Evolutionary conservation across 2,329 filamentous ascomycete species (phyloP).

Genomic region (Acrodontium crateriforme): DNA sequence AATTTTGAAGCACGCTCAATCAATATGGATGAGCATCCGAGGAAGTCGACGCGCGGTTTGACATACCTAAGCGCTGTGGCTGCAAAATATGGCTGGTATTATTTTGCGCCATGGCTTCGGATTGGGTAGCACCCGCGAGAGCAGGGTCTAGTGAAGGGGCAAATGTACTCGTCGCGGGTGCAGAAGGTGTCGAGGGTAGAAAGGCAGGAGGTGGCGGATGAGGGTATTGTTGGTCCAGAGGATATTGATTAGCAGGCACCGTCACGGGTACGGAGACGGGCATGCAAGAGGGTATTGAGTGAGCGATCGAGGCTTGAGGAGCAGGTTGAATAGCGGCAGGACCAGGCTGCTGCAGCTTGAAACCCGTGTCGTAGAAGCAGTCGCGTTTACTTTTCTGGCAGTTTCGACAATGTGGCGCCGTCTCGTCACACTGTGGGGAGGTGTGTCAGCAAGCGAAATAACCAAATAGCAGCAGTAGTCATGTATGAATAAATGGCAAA

Average conservation of each 20-base stretch:
- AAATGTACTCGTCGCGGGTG: conserved; percentile 1
- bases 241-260: conserved; percentile 20
- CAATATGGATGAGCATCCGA: neutral
- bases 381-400: conserved; percentile 82
- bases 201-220: conserved; percentile 6
- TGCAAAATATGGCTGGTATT: conserved; percentile 12
- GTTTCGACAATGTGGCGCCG: conserved; percentile 80
- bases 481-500: neutral
- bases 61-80: conserved; percentile 17
- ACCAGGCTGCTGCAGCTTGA: conserved; percentile 58
- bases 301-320: conserved; percentile 34
- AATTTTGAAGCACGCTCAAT: conserved; percentile 4
- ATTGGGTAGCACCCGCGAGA: conserved; percentile 34
- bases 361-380: conserved; percentile 76
- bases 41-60: too few relatives aligned
- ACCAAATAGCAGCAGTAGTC: neutral
- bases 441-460: too few relatives aligned
- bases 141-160: conserved; percentile 49
- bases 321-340: conserved; percentile 61
- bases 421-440: conserved; percentile 73
- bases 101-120: conserved; percentile 11
- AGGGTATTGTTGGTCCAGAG: conserved; percentile 26
- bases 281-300: conserved; percentile 8
- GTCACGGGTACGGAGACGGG: conserved; percentile 11
- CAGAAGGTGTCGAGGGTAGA: conserved; percentile 6